These are phyloP conservation scores for Pisolithus sp. DNA, from an alignment of 768 basidiomycete genomes.

Conservation along the genomic window DNA sequence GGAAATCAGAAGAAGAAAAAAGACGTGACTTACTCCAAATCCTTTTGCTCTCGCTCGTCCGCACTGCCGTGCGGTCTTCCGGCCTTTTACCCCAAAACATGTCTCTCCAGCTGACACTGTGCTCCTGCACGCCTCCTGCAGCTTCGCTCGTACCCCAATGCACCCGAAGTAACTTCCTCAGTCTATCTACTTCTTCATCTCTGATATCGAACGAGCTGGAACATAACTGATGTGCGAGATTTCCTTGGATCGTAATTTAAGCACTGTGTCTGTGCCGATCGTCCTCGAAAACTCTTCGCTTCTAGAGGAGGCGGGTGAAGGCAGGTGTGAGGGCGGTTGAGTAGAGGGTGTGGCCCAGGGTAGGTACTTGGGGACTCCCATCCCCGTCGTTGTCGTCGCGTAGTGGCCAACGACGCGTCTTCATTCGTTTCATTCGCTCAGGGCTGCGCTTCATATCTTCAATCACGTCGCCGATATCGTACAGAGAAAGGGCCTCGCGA, in stretches of 20 bases:
- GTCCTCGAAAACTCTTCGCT: too few relatives aligned
- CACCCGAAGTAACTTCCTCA: conserved; percentile 47
- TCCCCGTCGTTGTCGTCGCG: conserved; percentile 2
- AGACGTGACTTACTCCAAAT: conserved; percentile 34
- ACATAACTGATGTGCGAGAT: conserved; percentile 47
- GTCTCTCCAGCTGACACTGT: too few relatives aligned
- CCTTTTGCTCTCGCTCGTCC: conserved; percentile 14
- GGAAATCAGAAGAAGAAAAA: not conserved
- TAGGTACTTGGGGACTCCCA: conserved; percentile 38
- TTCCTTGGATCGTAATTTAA: conserved; percentile 56
- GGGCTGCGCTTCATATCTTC: too few relatives aligned
- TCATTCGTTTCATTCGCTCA: too few relatives aligned
- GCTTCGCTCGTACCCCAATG: conserved; percentile 6
- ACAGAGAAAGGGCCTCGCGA: too few relatives aligned
- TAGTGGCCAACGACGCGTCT: too few relatives aligned
- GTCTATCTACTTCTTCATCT: conserved; percentile 44
- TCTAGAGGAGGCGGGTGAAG: conserved; percentile 62
- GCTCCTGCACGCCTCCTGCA: conserved; percentile 7
- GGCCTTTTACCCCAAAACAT: too few relatives aligned
- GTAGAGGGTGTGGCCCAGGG: conserved; percentile 62
- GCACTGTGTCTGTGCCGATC: too few relatives aligned
- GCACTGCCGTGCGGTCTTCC: too few relatives aligned
- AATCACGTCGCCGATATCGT: too few relatives aligned
- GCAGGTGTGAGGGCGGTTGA: conserved; percentile 60
- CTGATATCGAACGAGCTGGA: conserved; percentile 36